These are phyloP conservation scores for Penicillium paneum DNA, from an alignment of 2,329 filamentous ascomycete genomes.

Conservation along the genomic window DNA sequence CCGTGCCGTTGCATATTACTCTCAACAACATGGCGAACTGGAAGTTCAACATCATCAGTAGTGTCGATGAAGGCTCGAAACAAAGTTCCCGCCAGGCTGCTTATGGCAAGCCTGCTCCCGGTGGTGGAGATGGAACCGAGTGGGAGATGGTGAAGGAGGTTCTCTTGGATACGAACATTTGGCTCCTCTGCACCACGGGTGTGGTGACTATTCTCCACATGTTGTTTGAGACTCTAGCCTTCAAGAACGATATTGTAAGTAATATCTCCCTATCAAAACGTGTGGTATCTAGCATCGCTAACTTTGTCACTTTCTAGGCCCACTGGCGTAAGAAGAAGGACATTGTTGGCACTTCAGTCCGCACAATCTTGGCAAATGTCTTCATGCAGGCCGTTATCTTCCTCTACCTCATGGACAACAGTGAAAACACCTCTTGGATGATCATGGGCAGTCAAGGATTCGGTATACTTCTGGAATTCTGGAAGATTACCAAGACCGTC, in stretches of 20 bases:
- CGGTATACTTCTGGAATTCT: conserved; percentile 73
- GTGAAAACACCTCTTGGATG: conserved; percentile 98
- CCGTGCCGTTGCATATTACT: conserved; percentile 76
- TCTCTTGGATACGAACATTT: conserved; percentile 88
- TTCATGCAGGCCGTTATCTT: conserved; percentile 97
- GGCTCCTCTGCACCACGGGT: conserved; percentile 78
- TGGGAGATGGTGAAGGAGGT: conserved; percentile 98
- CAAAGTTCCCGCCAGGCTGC: conserved; percentile 76
- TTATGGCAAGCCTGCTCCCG: conserved; percentile 65
- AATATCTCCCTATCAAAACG: not conserved
- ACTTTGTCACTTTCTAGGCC: conserved; percentile 41
- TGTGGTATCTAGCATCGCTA: conserved; percentile 9
- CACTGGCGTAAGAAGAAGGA: conserved; percentile 99
- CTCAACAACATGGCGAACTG: conserved; percentile 78
- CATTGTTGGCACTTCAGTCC: conserved; percentile 92
- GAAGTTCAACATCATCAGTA: conserved; percentile 84
- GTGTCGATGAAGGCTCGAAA: conserved; percentile 83
- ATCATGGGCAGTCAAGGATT: conserved; percentile 90
- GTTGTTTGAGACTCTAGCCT: conserved; percentile 91
- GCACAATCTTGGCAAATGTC: conserved; percentile 93
- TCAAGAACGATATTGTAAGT: conserved; percentile 85
- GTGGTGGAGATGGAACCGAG: conserved; percentile 84
- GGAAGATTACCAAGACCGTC: conserved; percentile 96
- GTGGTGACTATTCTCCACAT: conserved; percentile 86
- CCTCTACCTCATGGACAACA: conserved; percentile 95